phyloP scores from a whole-genome alignment of 108 stramenopile genomes.

The Stephanodiscus triporus region DNA sequence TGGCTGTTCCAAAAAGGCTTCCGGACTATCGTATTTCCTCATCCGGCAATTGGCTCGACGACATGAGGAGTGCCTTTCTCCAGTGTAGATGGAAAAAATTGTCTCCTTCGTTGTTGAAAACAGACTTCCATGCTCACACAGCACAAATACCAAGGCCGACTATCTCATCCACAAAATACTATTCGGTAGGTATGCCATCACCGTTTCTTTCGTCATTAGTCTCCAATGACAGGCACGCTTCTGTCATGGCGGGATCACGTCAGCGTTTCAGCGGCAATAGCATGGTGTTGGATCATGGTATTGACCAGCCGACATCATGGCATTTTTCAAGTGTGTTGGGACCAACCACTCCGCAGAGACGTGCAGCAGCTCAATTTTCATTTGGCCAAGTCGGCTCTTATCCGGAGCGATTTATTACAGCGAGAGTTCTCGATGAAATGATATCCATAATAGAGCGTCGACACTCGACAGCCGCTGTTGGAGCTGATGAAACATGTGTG shows the following conservation, averaged over 20 bases:
- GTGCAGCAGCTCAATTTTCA: background rate
- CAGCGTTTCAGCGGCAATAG: background rate
- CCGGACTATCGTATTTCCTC: background rate
- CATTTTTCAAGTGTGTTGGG: background rate
- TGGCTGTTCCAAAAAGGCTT: background rate
- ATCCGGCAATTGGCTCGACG: background rate
- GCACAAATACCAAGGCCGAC: background rate
- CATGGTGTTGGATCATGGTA: too few relatives aligned
- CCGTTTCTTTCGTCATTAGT: background rate
- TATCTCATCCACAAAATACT: background rate
- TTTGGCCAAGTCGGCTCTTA: background rate
- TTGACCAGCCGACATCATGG: background rate
- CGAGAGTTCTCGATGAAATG: constrained; percentile 21
- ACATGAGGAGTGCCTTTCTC: background rate
- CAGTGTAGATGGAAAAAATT: background rate
- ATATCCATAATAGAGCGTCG: constrained; percentile 15
- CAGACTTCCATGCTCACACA: background rate
- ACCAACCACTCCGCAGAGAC: background rate
- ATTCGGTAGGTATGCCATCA: constrained; percentile 4
- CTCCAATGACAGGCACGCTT: background rate
- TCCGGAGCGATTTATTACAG: background rate
- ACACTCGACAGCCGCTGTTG: background rate
- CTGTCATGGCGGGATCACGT: background rate
- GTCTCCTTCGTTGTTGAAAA: background rate
- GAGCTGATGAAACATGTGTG: too few relatives aligned